Percentiles rank a stretch among this genome's conserved stretches.
Conservation (phyloP, 2,329 filamentous ascomycete genomes). For the Cytospora piceicola region DNA sequence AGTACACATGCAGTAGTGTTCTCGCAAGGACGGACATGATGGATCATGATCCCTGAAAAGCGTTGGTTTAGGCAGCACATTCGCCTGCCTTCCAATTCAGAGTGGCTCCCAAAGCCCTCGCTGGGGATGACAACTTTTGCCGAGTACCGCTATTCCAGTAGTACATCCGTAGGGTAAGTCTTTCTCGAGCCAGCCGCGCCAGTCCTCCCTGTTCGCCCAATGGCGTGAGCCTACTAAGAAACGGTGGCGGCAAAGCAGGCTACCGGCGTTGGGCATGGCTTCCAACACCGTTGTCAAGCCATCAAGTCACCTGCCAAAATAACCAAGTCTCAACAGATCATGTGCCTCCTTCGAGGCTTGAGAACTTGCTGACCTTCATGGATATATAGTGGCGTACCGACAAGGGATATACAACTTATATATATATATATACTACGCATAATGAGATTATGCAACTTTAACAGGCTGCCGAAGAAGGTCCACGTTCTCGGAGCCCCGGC, state of each 20-base stretch:
- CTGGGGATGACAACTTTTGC: neutral
- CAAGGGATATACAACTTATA: neutral
- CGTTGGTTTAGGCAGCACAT: neutral
- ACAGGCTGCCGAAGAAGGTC: neutral
- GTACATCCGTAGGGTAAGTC: neutral
- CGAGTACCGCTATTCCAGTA: neutral
- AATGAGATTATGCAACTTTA: conserved; percentile 13
- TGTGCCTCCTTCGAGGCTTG: conserved; percentile 26
- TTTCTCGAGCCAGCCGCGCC: conserved; percentile 15
- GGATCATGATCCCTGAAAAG: conserved; percentile 13
- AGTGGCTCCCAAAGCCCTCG: neutral
- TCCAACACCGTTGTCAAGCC: conserved; percentile 23
- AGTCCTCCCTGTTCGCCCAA: conserved; percentile 4
- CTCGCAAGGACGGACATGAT: conserved; percentile 5
- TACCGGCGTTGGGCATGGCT: conserved; percentile 16
- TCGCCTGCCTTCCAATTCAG: neutral
- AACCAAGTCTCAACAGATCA: conserved; percentile 12
- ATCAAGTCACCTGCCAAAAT: conserved; percentile 15
- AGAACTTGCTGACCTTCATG: conserved; percentile 4
- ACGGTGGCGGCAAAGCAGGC: conserved; percentile 16
- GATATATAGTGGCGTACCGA: neutral
- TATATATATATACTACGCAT: neutral
- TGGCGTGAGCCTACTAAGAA: too few relatives aligned
- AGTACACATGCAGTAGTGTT: neutral
- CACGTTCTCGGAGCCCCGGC: conserved; percentile 8